Conservation (phyloP, 306 rosid genomes). For the Gynostemma pentaphyllum region DNA sequence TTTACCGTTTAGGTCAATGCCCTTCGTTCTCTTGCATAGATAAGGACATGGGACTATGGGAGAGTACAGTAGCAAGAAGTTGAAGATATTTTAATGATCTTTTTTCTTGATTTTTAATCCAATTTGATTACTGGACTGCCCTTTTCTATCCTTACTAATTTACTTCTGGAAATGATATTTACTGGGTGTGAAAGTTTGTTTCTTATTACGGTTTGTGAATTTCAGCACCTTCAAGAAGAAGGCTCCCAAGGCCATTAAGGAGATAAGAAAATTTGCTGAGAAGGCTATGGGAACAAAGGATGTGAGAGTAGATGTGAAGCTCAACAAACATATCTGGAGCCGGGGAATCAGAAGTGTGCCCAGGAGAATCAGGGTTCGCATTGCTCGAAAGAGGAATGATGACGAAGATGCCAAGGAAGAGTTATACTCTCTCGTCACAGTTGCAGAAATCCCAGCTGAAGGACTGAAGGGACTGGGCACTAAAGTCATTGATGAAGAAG, state of each 20-base stretch:
- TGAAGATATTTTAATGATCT: not conserved
- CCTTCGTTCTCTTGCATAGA: too few relatives aligned
- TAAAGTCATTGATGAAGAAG: conserved; percentile 24
- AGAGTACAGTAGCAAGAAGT: too few relatives aligned
- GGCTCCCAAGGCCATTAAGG: conserved; percentile 34
- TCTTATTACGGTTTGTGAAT: not conserved
- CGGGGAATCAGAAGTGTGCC: conserved; percentile 24
- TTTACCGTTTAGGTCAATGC: too few relatives aligned
- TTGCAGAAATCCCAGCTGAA: conserved; percentile 14
- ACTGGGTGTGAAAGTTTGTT: not conserved
- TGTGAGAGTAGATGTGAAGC: conserved; percentile 23
- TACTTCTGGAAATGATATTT: not conserved
- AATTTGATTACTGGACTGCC: too few relatives aligned
- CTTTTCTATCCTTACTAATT: not conserved
- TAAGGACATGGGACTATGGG: too few relatives aligned
- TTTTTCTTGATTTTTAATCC: not conserved
- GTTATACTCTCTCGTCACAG: conserved; percentile 23
- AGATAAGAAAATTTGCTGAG: conserved; percentile 27
- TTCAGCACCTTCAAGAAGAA: conserved; percentile 32
- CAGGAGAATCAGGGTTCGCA: conserved; percentile 17
- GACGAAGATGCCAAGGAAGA: conserved; percentile 29
- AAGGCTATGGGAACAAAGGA: conserved; percentile 23
- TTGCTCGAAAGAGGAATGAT: conserved; percentile 22
- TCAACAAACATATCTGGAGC: conserved; percentile 26
- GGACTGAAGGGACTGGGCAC: conserved; percentile 28